Percentiles rank a stretch among this genome's conserved stretches.
Evolutionary conservation across 2,329 filamentous ascomycete species (phyloP).

Genomic region (Claviceps arundinis): DNA sequence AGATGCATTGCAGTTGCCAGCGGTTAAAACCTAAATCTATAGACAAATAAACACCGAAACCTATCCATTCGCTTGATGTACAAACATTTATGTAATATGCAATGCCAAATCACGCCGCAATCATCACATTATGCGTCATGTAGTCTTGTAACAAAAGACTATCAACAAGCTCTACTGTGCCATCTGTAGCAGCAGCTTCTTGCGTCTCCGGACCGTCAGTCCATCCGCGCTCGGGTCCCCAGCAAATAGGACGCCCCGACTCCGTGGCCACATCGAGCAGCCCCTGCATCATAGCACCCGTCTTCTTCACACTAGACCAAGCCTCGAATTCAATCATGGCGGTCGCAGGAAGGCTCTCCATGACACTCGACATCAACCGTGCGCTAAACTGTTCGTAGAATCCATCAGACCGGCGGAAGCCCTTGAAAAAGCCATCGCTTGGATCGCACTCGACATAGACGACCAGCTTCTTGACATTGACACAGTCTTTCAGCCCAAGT

Average conservation of each 20-base stretch:
- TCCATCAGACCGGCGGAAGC: slow-evolving; percentile 50
- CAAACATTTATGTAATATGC: no score
- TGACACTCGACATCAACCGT: slow-evolving; percentile 40
- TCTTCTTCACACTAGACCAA: slow-evolving; percentile 50
- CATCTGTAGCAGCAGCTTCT: background rate
- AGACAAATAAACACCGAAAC: background rate
- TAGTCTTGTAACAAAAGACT: slow-evolving; percentile 8
- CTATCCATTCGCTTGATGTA: background rate
- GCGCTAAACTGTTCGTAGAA: slow-evolving; percentile 59
- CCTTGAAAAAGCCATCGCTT: slow-evolving; percentile 51
- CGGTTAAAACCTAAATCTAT: background rate
- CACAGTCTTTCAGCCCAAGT: slow-evolving; percentile 50
- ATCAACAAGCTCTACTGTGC: slow-evolving; percentile 3
- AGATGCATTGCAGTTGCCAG: background rate
- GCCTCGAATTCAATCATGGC: slow-evolving; percentile 55
- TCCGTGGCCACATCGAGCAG: slow-evolving; percentile 39
- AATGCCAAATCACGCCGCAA: slow-evolving; percentile 7
- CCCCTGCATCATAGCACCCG: slow-evolving; percentile 48
- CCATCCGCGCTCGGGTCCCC: slow-evolving; percentile 58
- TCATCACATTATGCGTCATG: slow-evolving; percentile 8
- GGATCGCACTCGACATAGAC: slow-evolving; percentile 65
- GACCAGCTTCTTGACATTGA: slow-evolving; percentile 42
- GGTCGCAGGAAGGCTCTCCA: slow-evolving; percentile 43
- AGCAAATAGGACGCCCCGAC: slow-evolving; percentile 41
- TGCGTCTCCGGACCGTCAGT: slow-evolving; percentile 33